Evolutionary conservation across 1,284 basidiomycete genomes (phyloP).

Genomic region (Mycosarcoma mackinlayi): DNA sequence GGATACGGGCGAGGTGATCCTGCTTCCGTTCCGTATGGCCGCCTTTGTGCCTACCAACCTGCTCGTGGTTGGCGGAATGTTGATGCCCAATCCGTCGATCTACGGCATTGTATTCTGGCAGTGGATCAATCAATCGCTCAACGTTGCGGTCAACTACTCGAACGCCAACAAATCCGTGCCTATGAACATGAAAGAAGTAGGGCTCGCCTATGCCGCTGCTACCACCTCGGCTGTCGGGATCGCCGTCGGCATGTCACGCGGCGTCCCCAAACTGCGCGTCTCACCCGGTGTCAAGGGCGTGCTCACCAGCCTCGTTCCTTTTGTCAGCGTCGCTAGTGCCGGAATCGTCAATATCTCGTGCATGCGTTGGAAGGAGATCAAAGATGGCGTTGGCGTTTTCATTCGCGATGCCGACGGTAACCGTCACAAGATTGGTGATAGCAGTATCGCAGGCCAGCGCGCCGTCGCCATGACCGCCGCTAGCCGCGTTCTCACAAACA

Average conservation of each 20-base stretch:
- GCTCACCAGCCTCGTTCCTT: constrained; percentile 70
- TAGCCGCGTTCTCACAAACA: constrained; percentile 71
- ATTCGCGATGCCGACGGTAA: constrained; percentile 55
- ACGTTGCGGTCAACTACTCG: constrained; percentile 64
- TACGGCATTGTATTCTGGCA: constrained; percentile 72
- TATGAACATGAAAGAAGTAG: constrained; percentile 70
- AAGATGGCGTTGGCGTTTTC: constrained; percentile 72
- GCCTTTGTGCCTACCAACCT: constrained; percentile 73
- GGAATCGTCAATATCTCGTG: constrained; percentile 67
- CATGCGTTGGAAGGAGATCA: constrained; percentile 74
- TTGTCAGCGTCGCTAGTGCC: constrained; percentile 70
- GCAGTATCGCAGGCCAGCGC: constrained; percentile 70
- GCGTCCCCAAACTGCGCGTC: constrained; percentile 69
- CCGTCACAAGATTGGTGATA: constrained; percentile 70
- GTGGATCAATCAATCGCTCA: constrained; percentile 72
- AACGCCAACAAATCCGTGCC: constrained; percentile 72
- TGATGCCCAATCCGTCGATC: constrained; percentile 44
- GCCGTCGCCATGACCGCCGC: constrained; percentile 72
- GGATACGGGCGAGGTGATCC: constrained; percentile 68
- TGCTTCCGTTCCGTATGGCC: constrained; percentile 72
- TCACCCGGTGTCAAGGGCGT: constrained; percentile 42
- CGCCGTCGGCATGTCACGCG: constrained; percentile 71
- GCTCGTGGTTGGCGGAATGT: constrained; percentile 71
- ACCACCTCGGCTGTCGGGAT: constrained; percentile 71
- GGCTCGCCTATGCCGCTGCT: constrained; percentile 71